Percentiles rank a stretch among this genome's conserved stretches.
Conservation (phyloP, 495 filamentous ascomycete genomes). For the Hypoxylon perforatum region DNA sequence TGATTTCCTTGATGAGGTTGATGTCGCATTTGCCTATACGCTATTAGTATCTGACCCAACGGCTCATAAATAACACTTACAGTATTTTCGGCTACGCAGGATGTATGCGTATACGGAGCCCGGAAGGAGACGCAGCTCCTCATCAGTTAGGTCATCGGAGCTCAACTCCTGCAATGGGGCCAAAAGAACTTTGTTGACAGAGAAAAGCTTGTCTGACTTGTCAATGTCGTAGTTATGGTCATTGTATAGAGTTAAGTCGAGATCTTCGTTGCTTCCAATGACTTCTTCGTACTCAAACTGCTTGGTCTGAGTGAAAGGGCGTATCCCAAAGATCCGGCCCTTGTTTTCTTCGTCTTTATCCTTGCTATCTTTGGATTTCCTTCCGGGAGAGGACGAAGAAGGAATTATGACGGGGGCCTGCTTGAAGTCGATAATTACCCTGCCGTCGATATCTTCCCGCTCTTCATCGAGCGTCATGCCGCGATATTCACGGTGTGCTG, state of each 20-base stretch:
- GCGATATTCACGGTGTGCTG: constrained; percentile 18
- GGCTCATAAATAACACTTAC: constrained; percentile 1
- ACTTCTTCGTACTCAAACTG: constrained; percentile 2
- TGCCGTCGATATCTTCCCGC: constrained; percentile 12
- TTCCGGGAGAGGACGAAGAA: not conserved
- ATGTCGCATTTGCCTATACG: constrained; percentile 70
- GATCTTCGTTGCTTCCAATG: constrained; percentile 5
- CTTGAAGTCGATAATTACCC: constrained; percentile 18
- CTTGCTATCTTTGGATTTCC: not conserved
- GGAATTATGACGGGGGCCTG: constrained; percentile 6
- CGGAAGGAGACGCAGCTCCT: constrained; percentile 19
- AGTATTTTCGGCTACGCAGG: constrained; percentile 20
- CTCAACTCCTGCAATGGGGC: constrained; percentile 12
- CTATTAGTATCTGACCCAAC: not conserved
- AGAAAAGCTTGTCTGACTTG: constrained; percentile 17
- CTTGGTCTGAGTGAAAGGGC: constrained; percentile 7
- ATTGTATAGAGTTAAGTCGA: constrained; percentile 16
- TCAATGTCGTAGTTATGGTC: constrained; percentile 17
- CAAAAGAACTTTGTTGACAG: constrained; percentile 5
- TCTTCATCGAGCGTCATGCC: constrained; percentile 14
- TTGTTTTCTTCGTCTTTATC: not conserved
- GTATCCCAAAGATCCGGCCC: constrained; percentile 13
- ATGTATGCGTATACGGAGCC: constrained; percentile 17
- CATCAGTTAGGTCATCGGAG: constrained; percentile 9
- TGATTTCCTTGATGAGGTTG: constrained; percentile 72